phyloP scores from a whole-genome alignment of 179 eudicot species.

The Heliamphora pulchella region DNA sequence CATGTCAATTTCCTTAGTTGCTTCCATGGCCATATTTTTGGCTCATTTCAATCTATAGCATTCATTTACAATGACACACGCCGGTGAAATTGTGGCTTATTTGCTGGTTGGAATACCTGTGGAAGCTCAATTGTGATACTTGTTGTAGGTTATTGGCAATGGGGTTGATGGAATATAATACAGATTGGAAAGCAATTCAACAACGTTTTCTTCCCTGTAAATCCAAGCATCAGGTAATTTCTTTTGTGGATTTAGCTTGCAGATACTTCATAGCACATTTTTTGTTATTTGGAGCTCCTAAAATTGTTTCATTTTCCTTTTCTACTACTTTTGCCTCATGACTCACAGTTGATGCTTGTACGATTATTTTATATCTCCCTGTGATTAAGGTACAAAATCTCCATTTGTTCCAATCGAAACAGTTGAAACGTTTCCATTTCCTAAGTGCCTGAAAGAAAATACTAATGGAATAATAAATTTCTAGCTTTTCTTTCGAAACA shows the following conservation, averaged over 20 bases:
- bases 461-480: too few relatives aligned
- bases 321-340: not conserved
- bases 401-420: too few relatives aligned
- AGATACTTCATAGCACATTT: not conserved
- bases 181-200: slow-evolving; percentile 87
- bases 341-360: not conserved
- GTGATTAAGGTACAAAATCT: too few relatives aligned
- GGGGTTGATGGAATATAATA: slow-evolving; percentile 90
- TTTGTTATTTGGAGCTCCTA: not conserved
- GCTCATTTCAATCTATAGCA: not conserved
- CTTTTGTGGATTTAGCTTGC: slow-evolving; percentile 11
- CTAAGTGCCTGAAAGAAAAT: too few relatives aligned
- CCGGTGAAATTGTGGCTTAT: not conserved
- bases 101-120: not conserved
- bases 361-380: too few relatives aligned
- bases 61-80: not conserved
- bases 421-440: too few relatives aligned
- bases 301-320: not conserved
- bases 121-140: not conserved
- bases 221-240: slow-evolving; percentile 79
- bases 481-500: too few relatives aligned
- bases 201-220: slow-evolving; percentile 92
- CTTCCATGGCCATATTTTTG: not conserved
- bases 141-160: slow-evolving; percentile 63
- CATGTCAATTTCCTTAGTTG: not conserved